Base-by-base conservation (phyloP, 805 yeast genomes). In the Jamesozyma spencerorum region DNA sequence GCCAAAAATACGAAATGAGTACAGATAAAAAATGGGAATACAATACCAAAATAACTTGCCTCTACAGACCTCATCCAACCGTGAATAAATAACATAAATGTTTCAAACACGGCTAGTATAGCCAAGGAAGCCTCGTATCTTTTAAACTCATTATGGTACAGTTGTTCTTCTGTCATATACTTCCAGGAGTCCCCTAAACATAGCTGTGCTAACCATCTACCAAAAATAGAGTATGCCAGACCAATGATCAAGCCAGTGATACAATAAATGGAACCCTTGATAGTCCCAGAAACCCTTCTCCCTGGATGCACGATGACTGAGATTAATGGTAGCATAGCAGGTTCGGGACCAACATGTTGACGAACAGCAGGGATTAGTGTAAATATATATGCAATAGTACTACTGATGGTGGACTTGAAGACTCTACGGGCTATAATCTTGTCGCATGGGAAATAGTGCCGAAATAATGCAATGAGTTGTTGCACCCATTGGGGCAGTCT, bases 301-400 rank as follows among this genome's bases (percentile, higher is more conserved):
- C 76, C 75, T 2, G 75, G 75, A 46, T 70, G 74, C 4, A 68
- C 68, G 50, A 68, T 69, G 13, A 71, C 74, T 1, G 74, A 64
- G 4, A 69, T 62, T 31, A 71, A 46, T 0, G 73, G 70, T 10
- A 71, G 50, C 65, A 71, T 64, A 10, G 70, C 69, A 1, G 71
- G 67, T 29, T 68, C 65, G 4, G 49, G 49, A 4, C 75, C 75
- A 14, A 71, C 34, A 8, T 47, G 53, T 8, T 34, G 45, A 19
- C 65, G 47, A 1, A 68, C 60, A 15, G 58, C 54, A 0, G 68
- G 66, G 3, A 66, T 63, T 19, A 70, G 46, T 40, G 69, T 64
- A 26, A 71, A 58, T 3, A 67, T 63, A 26, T 69, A 62, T 14
- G 74, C 67, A 1, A 69, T 56, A 0, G 72, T 67, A 6, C 67